Percentiles rank a stretch among this genome's conserved stretches.
Evolutionary conservation across 345 rosid genomes (phyloP).

Genomic region (Boechera retrofracta): DNA sequence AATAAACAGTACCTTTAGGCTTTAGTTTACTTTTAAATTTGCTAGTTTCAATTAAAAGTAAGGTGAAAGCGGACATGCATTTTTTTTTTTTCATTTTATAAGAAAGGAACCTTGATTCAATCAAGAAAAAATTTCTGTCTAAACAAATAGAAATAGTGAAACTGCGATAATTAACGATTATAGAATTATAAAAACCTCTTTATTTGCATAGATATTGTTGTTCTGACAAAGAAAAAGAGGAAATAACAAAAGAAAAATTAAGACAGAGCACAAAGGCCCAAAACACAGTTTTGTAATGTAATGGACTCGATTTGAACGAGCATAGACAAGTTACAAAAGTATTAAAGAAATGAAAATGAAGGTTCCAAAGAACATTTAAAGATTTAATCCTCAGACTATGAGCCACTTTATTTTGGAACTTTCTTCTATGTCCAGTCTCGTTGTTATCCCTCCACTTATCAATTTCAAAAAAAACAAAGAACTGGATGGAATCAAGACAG

Average conservation of each 20-base stretch:
- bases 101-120: slow-evolving; percentile 18
- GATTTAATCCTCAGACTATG: slow-evolving; percentile 18
- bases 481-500: slow-evolving; percentile 16
- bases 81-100: neutral
- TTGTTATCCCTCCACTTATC: slow-evolving; percentile 15
- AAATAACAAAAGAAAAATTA: slow-evolving; percentile 7
- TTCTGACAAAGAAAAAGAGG: slow-evolving; percentile 23
- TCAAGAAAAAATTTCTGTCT: slow-evolving; percentile 17
- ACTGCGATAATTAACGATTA: neutral
- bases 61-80: slow-evolving; percentile 4
- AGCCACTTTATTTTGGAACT: slow-evolving; percentile 39
- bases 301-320: slow-evolving; percentile 35
- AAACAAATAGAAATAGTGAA: slow-evolving; percentile 14
- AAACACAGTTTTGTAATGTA: slow-evolving; percentile 37
- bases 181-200: neutral
- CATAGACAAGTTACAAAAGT: slow-evolving; percentile 21
- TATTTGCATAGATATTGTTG: slow-evolving; percentile 22
- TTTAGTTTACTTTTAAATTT: neutral
- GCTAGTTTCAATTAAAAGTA: neutral
- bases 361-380: slow-evolving; percentile 44
- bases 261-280: slow-evolving; percentile 35
- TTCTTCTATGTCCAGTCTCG: slow-evolving; percentile 28
- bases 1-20: neutral
- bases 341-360: slow-evolving; percentile 39
- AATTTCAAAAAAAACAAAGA: neutral